Evolutionary conservation across 495 filamentous ascomycete genomes (phyloP), one percentile per base, ranked within the genome.

Genomic region (Viridothelium virens): DNA sequence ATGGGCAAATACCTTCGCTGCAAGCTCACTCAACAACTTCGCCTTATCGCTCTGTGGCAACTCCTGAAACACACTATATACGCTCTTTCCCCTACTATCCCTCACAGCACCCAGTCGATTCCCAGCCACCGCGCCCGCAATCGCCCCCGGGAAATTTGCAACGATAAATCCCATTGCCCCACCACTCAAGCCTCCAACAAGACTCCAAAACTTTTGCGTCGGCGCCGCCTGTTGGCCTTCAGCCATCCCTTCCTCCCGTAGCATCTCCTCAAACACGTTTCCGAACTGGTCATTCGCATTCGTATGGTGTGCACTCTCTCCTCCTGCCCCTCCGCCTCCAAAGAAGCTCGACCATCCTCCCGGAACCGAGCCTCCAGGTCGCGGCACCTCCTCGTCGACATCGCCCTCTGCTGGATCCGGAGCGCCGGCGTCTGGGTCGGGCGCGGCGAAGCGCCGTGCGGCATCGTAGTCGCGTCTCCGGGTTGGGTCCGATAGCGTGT

Each of bases 221-320:
- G 88, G 87, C 33, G 72, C 69, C 16, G 77, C 75, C 14, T 77
- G 71, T 18, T 79, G 76, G 25, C 84, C 82, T 65, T 87, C 86
- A 0, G 88, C 87, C 76, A 97, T 82, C 0, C 93, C 94, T 74
- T 97, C 89, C 70, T 98, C 94, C 41, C 89, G 85, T 76, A 97
- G 77, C 94, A 98, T 98, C 82, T 98, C 94, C 81, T 98, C 95
- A 73, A 98, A 98, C 2, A 91, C 89, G 67, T 85, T 83, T 25
- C 87, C 91, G 74, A 97, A 98, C 77, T 97, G 94, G 67, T 87
- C 85, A 56, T 86, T 82, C 69, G 86, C 82, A 41, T 75, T 71
- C 63, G 73, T 72, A 16, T 82, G 73, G n/a, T 83, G 80, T 36
- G 5, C 53, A 3, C 53, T 18, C 46, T 72, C 68, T 6, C n/a